Conservation (phyloP, 352 stramenopile genomes). For the Globisporangium acanthophoron region DNA sequence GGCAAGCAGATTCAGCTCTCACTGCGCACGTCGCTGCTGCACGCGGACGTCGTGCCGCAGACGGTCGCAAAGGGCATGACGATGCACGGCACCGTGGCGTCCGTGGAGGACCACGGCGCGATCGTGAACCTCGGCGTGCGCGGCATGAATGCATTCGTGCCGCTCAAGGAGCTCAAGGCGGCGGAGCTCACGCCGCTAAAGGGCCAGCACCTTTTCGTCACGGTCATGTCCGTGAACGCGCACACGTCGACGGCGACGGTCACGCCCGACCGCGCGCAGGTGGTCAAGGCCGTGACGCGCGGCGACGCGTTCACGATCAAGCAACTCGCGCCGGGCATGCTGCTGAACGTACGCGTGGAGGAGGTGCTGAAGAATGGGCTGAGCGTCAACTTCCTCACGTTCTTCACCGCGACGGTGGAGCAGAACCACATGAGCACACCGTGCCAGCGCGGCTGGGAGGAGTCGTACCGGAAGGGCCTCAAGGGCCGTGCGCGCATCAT, state of each 20-base stretch:
- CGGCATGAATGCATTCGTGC: slow-evolving; percentile 72
- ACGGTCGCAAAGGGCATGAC: slow-evolving; percentile 64
- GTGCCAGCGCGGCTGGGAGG: slow-evolving; percentile 67
- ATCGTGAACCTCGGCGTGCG: slow-evolving; percentile 89
- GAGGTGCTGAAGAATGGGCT: slow-evolving; percentile 83
- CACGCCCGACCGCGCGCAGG: slow-evolving; percentile 51
- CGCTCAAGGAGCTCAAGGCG: slow-evolving; percentile 60
- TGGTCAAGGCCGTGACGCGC: slow-evolving; percentile 76
- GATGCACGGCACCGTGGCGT: slow-evolving; percentile 84
- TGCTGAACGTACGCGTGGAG: slow-evolving; percentile 91
- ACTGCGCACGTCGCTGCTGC: slow-evolving; percentile 78
- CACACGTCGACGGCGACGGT: slow-evolving; percentile 75
- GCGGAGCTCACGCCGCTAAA: slow-evolving; percentile 20
- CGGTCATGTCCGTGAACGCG: slow-evolving; percentile 63
- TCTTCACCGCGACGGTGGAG: slow-evolving; percentile 85
- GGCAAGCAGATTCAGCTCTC: slow-evolving; percentile 90
- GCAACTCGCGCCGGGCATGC: slow-evolving; percentile 89
- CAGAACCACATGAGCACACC: slow-evolving; percentile 88
- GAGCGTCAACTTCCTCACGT: slow-evolving; percentile 85
- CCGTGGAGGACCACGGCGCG: slow-evolving; percentile 92
- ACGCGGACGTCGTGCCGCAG: slow-evolving; percentile 63
- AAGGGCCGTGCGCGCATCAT: slow-evolving; percentile 86
- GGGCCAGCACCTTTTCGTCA: slow-evolving; percentile 69
- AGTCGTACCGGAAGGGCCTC: slow-evolving; percentile 72
- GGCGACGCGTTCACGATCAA: slow-evolving; percentile 84